Percentiles rank a stretch among this genome's conserved stretches.
These are phyloP conservation scores for Cadophora malorum DNA, from an alignment of 2,329 filamentous ascomycete species.

Conservation along the genomic window DNA sequence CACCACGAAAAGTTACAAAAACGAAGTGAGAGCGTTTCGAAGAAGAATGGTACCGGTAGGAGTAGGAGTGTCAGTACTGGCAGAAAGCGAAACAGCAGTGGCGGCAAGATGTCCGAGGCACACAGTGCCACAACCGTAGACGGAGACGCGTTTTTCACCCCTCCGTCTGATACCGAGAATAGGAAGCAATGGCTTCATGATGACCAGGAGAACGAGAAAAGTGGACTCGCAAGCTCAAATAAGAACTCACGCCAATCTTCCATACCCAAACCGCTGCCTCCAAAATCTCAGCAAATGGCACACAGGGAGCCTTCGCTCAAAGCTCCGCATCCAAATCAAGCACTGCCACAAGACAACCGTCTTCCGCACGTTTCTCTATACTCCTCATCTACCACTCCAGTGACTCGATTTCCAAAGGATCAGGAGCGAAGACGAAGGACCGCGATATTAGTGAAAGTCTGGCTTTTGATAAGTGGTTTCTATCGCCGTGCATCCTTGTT, in stretches of 20 bases:
- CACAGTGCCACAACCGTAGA: conserved; percentile 54
- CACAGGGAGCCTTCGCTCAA: conserved; percentile 38
- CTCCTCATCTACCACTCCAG: conserved; percentile 37
- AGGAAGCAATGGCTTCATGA: conserved; percentile 47
- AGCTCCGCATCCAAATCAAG: conserved; percentile 24
- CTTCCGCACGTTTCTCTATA: conserved; percentile 29
- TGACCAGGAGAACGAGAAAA: conserved; percentile 21
- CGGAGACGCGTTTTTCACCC: conserved; percentile 58
- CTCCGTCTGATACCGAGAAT: conserved; percentile 50
- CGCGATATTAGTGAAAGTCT: conserved; percentile 74
- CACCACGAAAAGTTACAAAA: conserved; percentile 47
- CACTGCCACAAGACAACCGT: conserved; percentile 33
- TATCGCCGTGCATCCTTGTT: conserved; percentile 83
- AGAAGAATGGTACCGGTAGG: conserved; percentile 54
- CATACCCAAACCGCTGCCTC: conserved; percentile 32
- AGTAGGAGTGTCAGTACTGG: conserved; percentile 57
- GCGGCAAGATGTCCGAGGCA: conserved; percentile 39
- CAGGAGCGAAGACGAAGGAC: conserved; percentile 58
- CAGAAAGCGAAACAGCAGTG: conserved; percentile 53
- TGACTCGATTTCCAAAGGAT: conserved; percentile 57
- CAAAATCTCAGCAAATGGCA: conserved; percentile 39
- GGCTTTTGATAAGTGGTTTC: conserved; percentile 88
- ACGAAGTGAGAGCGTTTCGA: conserved; percentile 47
- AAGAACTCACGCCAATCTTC: conserved; percentile 13
- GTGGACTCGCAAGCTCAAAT: conserved; percentile 23